Base-by-base conservation (phyloP, 148 eudicot species). In the Vaccinium darrowii region DNA sequence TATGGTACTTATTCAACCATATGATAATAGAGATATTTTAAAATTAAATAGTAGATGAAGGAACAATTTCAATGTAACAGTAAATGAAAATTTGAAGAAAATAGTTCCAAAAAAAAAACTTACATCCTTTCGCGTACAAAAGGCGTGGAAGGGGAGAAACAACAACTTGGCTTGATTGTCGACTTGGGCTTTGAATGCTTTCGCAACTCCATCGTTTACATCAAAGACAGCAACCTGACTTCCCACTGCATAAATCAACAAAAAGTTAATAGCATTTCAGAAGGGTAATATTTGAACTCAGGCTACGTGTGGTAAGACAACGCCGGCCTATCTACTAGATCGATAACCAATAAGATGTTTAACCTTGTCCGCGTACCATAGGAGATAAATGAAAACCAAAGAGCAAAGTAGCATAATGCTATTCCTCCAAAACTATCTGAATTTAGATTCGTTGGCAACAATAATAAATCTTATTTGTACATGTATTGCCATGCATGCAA, bases 101-200 rank as follows among this genome's bases (percentile, higher is more conserved):
- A 15, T 51, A 51, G 13, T 53, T 57, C 13, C n/a, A n/a, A n/a
- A 33, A 75, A 76, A 25, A 14, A 30, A 19, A 16, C 96, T 88
- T 79, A 95, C 98, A 84, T 94, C 92, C 87, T 95, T 94, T 2
- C 98, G 94, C 12, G 88, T 85, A 86, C 98, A 94, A 84, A 93
- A 95, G 88, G 92, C 90, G 30, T 98, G 98, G 84, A 94, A 95
- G 27, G 98, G 95, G 86, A 95, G 92, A 89, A 95, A 92, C 57
- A 94, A 49, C 36, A 94, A 98, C 84, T 90, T 90, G 86, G 92
- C 86, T 71, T 88, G 91, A 81, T 74, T 72, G 65, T 95, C 98
- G 8, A 9, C 30, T 21, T 79, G 88, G 69, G 69, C 72, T 86
- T 74, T 88, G 69, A 54, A 62, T 7, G 78, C 85, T 71, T 79